Evolutionary conservation across 805 yeast species (phyloP), one percentile per base, ranked within the genome.

Genomic region (Zygosaccharomyces pseudorouxii): DNA sequence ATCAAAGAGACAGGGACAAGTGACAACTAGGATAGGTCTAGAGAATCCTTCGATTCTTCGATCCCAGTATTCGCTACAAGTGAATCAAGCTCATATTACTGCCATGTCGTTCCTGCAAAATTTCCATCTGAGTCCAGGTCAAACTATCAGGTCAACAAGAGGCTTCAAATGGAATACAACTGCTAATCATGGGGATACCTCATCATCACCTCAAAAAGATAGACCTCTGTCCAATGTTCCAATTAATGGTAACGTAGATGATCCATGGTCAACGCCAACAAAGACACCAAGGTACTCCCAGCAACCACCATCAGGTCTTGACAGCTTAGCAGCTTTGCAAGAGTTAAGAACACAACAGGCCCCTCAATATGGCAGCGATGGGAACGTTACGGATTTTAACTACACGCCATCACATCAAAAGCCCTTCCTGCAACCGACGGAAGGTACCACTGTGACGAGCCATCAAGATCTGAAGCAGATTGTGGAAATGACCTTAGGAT

Each of bases 401-500:
- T 67, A 67, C 49, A 67, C 70, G 5, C 70, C 70, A 27, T 60
- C 70, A 1, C 71, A 65, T 48, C 71, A 68, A 45, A 61, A 62
- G 40, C 70, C 68, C 10, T 66, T 58, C 31, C 39, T 65, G 22
- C 62, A 62, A 42, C 59, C 64, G 8, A 49, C 55, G 28, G 55
- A 55, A 10, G 67, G 71, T 19, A 70, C 72, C n/a, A 63, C 74
- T 7, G 73, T 74, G 19, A 64, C 77, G 3, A 67, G 79, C 18
- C 95, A 86, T 62, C 80, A 75, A 58, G 93, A 86, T 60, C 79
- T 93, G 49, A 79, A 96, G 51, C 82, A 76, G 60, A 89, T 89
- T 60, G 99, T 97, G 0, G 98, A 92, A 64, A 89, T 95, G 38
- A 92, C 99, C 0, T 73, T 93, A 44, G 99, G 99, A 0, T 85